Evolutionary conservation across 805 yeast species (phyloP).

Genomic region (Suhomyces sp.): DNA sequence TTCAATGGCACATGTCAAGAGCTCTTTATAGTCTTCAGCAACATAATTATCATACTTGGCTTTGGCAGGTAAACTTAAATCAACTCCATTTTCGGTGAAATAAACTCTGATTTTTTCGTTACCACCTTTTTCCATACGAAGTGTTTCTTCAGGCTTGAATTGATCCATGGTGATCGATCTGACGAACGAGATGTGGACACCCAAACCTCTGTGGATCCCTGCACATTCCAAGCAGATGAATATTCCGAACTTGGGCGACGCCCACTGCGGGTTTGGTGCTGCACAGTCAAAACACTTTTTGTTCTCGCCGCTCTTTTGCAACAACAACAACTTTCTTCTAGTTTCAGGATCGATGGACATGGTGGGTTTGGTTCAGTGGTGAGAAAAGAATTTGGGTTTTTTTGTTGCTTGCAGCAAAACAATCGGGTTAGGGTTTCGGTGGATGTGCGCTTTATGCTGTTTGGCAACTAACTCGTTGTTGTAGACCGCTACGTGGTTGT

Average conservation of each 20-base stretch:
- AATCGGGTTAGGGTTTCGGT: neutral
- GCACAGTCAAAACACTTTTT: conserved; percentile 90
- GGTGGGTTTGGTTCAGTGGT: neutral
- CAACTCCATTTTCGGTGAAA: conserved; percentile 70
- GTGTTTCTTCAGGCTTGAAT: conserved; percentile 88
- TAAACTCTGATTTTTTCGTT: conserved; percentile 71
- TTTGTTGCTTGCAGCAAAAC: neutral
- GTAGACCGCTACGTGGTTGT: neutral
- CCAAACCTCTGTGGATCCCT: conserved; percentile 91
- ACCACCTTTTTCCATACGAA: conserved; percentile 93
- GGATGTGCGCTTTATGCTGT: neutral
- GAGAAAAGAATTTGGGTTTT: neutral
- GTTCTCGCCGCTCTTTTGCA: conserved; percentile 81
- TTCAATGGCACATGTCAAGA: conserved; percentile 70
- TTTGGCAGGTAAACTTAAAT: conserved; percentile 58
- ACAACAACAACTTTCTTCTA: conserved; percentile 67
- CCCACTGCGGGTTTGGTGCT: conserved; percentile 99
- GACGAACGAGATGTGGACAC: conserved; percentile 95
- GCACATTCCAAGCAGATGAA: conserved; percentile 98
- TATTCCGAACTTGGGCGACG: conserved; percentile 96
- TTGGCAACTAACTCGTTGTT: neutral
- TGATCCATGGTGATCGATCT: conserved; percentile 98
- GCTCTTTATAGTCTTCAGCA: conserved; percentile 91
- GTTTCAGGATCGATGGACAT: conserved; percentile 92
- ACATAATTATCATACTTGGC: conserved; percentile 82